A percentile compares a stretch with the other conserved stretches of the same genome.
phyloP scores from a whole-genome alignment of 2,329 filamentous ascomycete genomes.

The Fusarium acutatum region DNA sequence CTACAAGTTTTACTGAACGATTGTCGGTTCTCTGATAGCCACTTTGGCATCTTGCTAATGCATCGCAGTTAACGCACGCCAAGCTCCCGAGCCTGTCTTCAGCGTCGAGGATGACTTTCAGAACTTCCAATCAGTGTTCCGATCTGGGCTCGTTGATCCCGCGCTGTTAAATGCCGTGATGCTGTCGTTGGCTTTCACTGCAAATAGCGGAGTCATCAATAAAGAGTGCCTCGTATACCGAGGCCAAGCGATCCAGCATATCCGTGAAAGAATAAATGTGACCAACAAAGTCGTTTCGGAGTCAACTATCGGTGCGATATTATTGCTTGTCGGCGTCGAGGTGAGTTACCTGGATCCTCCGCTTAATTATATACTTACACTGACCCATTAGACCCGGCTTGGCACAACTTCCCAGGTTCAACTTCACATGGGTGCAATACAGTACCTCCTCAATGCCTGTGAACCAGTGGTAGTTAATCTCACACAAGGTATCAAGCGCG shows the following conservation, averaged over 20 bases:
- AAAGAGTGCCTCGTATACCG: slow-evolving; percentile 49
- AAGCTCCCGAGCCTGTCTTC: slow-evolving; percentile 48
- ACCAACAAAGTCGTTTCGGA: slow-evolving; percentile 42
- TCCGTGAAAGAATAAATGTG: slow-evolving; percentile 48
- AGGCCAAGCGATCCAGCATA: slow-evolving; percentile 42
- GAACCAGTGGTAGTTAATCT: slow-evolving; percentile 41
- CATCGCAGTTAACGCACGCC: slow-evolving; percentile 31
- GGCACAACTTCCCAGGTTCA: slow-evolving; percentile 49
- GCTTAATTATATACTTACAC: no score
- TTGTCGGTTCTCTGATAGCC: background rate
- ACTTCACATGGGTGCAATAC: slow-evolving; percentile 53
- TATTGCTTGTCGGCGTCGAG: slow-evolving; percentile 54
- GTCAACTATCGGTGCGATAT: slow-evolving; percentile 52
- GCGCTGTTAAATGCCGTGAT: slow-evolving; percentile 52
- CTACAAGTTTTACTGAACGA: slow-evolving; percentile 12
- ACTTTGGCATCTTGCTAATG: accelerated
- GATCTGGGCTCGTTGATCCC: slow-evolving; percentile 44
- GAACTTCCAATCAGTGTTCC: slow-evolving; percentile 49
- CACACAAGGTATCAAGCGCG: slow-evolving; percentile 53
- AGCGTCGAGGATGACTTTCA: slow-evolving; percentile 50
- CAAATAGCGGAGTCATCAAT: slow-evolving; percentile 37
- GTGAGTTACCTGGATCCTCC: slow-evolving; percentile 29
- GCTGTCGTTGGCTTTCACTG: slow-evolving; percentile 50
- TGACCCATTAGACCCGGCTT: slow-evolving; percentile 17
- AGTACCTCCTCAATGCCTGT: slow-evolving; percentile 47